Conservation (phyloP, 2,329 filamentous ascomycete genomes). For the Xylaria sp. region DNA sequence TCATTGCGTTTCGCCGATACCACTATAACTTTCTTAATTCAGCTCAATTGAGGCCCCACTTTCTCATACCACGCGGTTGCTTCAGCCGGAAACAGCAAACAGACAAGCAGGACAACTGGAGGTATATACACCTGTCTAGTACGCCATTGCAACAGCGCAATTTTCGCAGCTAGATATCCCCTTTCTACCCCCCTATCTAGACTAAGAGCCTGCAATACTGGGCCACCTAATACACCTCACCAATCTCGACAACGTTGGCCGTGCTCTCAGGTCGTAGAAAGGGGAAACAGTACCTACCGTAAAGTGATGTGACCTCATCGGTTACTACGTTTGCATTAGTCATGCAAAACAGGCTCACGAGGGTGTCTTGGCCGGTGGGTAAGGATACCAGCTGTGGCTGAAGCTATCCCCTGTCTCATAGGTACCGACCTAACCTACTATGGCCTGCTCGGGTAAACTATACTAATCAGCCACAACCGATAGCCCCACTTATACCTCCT, state of each 20-base stretch:
- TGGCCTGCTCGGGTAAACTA: too few species aligned
- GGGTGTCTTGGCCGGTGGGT: constrained; percentile 10
- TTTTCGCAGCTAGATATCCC: neutral
- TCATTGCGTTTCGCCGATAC: constrained; percentile 18
- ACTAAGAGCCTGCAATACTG: neutral
- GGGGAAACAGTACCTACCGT: neutral
- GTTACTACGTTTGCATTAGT: constrained; percentile 23
- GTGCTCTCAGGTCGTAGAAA: neutral
- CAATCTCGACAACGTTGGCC: neutral
- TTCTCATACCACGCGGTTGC: constrained; percentile 12
- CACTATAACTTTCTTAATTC: constrained; percentile 17
- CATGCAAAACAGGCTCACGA: constrained; percentile 16
- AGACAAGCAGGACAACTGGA: neutral
- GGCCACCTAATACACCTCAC: neutral
- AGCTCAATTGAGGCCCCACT: constrained; percentile 30
- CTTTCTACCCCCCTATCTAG: neutral
- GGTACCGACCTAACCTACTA: too few species aligned
- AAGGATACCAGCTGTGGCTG: constrained; percentile 15
- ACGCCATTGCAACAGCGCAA: neutral
- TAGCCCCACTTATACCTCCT: neutral
- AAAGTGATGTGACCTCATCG: constrained; percentile 32
- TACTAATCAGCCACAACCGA: neutral
- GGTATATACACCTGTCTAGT: neutral
- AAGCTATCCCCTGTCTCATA: neutral
- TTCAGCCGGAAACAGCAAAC: constrained; percentile 32